Base-by-base conservation (phyloP, 2,329 filamentous ascomycete genomes). In the Hypoxylon sp. region DNA sequence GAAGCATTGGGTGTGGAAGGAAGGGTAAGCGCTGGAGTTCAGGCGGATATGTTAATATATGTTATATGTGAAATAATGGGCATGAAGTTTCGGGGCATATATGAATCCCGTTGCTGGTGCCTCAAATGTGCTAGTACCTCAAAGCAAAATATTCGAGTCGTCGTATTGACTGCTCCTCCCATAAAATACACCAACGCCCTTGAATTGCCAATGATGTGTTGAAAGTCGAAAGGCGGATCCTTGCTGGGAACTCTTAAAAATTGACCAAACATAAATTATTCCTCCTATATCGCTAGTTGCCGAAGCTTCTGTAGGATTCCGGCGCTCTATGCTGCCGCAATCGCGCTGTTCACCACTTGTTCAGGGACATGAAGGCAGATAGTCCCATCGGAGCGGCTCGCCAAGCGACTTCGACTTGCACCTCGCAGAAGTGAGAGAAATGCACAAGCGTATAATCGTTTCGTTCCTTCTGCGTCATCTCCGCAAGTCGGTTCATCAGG, bases 1-100 rank as follows among this genome's bases (percentile, higher is more conserved):
- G 31, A 37, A 33, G 17, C 33, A n/a, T 49, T 42, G 54, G 37
- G 31, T 17, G 25, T 64, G 30, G 40, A 14, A 42, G 48, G 49
- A 22, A 46, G 17, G 35, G 51, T 20, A n/a, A 44, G 40, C 40
- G 7, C 20, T 56, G 59, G 59, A 37, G 59, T 62, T 56, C 20
- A 4, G 59, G 40, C 20, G 44, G 46, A 37, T 31, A 40, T 14
- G 35, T 57, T 44, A 27, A 4, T 4, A 27, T 27, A 27, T 3
- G 25, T 4, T 27, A 27, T 5, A 27, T 27, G 25, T 27, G 25
- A 4, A 27, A 44, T 40, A 35, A 31, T 44, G 13, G n/a, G 3
- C 7, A 20, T 10, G 14, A 22, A 22, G 8, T 31, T 54, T 17
- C 10, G n/a, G 13, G 31, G 22, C 14, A 22, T 44, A 6, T 11